Base-by-base conservation (phyloP, 1,284 basidiomycete species). In the Albatrellus sp. region DNA sequence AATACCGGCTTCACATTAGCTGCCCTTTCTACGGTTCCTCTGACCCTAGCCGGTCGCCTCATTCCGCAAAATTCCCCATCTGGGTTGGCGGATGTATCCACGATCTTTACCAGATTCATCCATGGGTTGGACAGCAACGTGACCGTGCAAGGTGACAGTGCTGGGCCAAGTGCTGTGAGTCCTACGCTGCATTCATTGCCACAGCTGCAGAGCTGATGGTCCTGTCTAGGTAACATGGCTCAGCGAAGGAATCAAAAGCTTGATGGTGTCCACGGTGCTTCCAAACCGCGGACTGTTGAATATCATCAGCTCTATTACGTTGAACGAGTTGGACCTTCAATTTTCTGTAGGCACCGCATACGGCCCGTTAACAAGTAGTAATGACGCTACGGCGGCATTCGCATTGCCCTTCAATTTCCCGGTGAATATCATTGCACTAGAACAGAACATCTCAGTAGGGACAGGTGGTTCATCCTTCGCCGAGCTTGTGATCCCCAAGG, bases 21-120 rank as follows among this genome's bases (percentile, higher is more conserved):
- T 17, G 77, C 85, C 24, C 65, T 66, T 40, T 66, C 75, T 5
- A 74, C 71, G 0, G 70, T 75, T 7, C 50, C 67, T 1, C 62
- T 87, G 7, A 68, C 75, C 7, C 65, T 89, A 28, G 65, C 63
- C 11, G 84, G 84, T 37, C 74, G 80, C 9, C 67, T 89, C 37
- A 59, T 85, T 19, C 79, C 78, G 2, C 84, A 89, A 55, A 62
- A 55, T 20, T 66, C 67, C 16, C 46, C 62, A 2, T 59, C 65
- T 28, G 84, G 77, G 0, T 69, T 88, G 29, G 69, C 68, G 2
- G 63, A 62, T 1, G 75, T 88, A 2, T 85, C 83, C 1, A 60
- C 64, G 14, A 67, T 88, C 35, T 88, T 88, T 63, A 87, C 83
- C 47, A 75, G 73, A 47, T 87, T 84, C 54, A 70, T 88, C 1